Base-by-base conservation (phyloP, 306 rosid species). In the Medicago ruthenica region DNA sequence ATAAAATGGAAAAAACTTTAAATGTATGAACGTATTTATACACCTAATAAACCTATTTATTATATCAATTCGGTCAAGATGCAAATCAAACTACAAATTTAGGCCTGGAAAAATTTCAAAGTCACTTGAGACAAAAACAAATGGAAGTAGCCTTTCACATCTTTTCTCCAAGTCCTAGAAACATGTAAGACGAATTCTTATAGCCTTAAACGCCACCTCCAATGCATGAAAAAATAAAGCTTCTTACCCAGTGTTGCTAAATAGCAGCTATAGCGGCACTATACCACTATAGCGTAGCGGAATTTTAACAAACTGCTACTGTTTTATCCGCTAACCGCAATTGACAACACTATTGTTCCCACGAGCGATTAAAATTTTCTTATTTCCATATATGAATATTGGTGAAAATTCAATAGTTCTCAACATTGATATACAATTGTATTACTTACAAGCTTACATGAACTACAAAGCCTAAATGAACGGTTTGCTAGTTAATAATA, bases 161-260 rank as follows among this genome's bases (percentile, higher is more conserved):
- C 39, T 39, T 48, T 45, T 14, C 18, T 18, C 15, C 17, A 8
- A 64, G 31, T 72, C 17, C 50, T 61, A 18, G 21, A 48, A 47
- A 36, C 62, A 18, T 22, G 51, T 10, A 66, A 80, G 41, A 8
- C 40, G 48, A 16, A 47, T 21, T n/a, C 14, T 58, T 39, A 9
- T 50, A 11, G 37, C 20, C 70, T 74, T 60, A 42, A 64, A 71
- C 34, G 20, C 58, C 67, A 40, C 48, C 62, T 63, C 55, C 15
- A 14, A 3, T 17, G 44, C 40, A 27, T 8, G 50, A 41, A 64
- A 64, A 59, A 66, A 22, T 9, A 48, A 74, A 67, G 15, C 6
- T 47, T 45, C 16, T 7, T n/a, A 12, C 48, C 37, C 37, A 5
- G 37, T 34, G 37, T 34, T 5, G 6, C 7, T 34, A 34, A 34